phyloP scores from a whole-genome alignment of 2,329 filamentous ascomycete species.

The Xylaria multiplex region DNA sequence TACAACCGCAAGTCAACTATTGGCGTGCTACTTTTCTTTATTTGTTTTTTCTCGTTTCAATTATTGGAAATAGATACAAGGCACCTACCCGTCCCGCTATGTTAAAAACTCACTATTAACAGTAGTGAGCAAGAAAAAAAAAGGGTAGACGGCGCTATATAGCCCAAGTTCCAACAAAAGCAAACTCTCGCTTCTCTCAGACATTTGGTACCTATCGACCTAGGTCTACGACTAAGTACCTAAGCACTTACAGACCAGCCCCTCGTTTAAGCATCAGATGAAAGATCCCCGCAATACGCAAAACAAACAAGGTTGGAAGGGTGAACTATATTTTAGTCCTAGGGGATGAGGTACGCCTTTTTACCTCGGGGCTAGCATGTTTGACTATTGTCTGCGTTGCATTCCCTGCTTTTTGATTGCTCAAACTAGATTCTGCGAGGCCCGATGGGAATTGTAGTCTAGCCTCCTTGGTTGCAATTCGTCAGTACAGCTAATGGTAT shows the following conservation, averaged over 20 bases:
- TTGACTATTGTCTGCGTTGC: neutral
- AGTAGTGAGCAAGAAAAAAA: neutral
- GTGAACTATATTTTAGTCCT: constrained; percentile 2
- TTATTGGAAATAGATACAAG: neutral
- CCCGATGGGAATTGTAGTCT: too few relatives aligned
- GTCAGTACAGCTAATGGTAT: neutral
- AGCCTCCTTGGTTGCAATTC: neutral
- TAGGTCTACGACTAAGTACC: neutral
- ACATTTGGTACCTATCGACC: neutral
- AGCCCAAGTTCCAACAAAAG: neutral
- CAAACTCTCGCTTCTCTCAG: neutral
- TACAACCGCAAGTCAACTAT: too few relatives aligned
- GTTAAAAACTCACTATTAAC: neutral
- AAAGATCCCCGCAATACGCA: neutral
- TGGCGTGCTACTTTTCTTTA: too few relatives aligned
- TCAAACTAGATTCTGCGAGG: neutral
- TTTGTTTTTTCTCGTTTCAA: neutral
- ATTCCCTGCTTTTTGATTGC: neutral
- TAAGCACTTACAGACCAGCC: neutral
- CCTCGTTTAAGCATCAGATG: neutral
- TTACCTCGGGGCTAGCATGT: neutral
- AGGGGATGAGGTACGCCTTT: neutral
- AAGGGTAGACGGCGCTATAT: neutral
- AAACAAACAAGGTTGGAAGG: constrained; percentile 6
- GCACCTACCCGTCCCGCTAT: neutral